Evolutionary conservation across 2,329 filamentous ascomycete species (phyloP).

Genomic region (Raffaelea albimanens): DNA sequence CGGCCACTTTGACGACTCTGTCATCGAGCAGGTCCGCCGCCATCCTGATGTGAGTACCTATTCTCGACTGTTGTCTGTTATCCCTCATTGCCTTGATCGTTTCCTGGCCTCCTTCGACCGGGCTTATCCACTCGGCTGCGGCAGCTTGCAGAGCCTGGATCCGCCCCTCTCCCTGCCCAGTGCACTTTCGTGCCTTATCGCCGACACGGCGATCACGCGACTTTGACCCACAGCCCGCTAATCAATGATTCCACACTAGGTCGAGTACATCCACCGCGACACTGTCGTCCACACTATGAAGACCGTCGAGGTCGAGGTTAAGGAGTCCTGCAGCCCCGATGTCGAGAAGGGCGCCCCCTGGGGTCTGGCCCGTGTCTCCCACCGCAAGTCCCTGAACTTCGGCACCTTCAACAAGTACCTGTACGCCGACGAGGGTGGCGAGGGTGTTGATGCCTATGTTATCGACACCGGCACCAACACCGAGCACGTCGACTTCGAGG

Average conservation of each 20-base stretch:
- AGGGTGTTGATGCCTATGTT: constrained; percentile 97
- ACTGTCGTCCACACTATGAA: constrained; percentile 78
- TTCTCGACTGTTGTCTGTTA: neutral
- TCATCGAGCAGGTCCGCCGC: constrained; percentile 87
- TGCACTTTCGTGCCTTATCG: constrained; percentile 6
- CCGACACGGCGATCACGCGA: constrained; percentile 7
- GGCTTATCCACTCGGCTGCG: neutral
- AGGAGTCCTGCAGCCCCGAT: constrained; percentile 37
- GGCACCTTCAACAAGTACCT: constrained; percentile 98
- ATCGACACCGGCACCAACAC: constrained; percentile 96
- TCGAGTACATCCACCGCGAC: constrained; percentile 94
- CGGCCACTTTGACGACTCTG: constrained; percentile 87
- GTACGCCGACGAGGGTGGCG: constrained; percentile 78
- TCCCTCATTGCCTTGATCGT: neutral
- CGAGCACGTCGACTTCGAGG: constrained; percentile 94
- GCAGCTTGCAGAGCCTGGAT: too few relatives aligned
- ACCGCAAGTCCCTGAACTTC: constrained; percentile 79
- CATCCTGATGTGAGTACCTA: constrained; percentile 87
- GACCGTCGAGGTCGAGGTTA: constrained; percentile 28
- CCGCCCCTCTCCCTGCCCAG: neutral
- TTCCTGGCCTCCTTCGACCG: neutral
- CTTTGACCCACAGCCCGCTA: constrained; percentile 3
- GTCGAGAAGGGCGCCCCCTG: constrained; percentile 92
- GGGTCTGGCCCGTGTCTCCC: constrained; percentile 96
- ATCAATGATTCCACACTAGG: constrained; percentile 40